phyloP scores from a whole-genome alignment of 345 rosid genomes.

The Citrus hindsii region DNA sequence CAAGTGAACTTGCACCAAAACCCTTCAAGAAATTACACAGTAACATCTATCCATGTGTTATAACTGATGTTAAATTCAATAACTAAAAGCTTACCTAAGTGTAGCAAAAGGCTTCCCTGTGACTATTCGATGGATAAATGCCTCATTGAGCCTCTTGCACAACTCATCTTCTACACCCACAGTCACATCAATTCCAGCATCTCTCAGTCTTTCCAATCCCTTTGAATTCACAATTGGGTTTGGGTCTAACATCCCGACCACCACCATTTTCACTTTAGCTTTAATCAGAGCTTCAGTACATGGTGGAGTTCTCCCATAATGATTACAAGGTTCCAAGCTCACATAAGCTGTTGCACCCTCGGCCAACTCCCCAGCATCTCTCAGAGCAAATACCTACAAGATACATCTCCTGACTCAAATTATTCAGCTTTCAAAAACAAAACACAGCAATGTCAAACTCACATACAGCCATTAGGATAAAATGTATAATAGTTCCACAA shows the following conservation, averaged over 20 bases:
- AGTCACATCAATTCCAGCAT: slow-evolving; percentile 65
- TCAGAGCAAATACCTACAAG: slow-evolving; percentile 76
- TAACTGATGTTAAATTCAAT: background rate
- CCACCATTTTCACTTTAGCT: slow-evolving; percentile 80
- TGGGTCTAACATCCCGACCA: slow-evolving; percentile 83
- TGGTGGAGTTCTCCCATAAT: slow-evolving; percentile 90
- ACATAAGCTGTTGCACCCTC: slow-evolving; percentile 85
- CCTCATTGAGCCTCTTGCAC: slow-evolving; percentile 80
- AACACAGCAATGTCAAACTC: background rate
- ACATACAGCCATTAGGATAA: background rate
- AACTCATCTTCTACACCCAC: slow-evolving; percentile 70
- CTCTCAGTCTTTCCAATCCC: slow-evolving; percentile 55
- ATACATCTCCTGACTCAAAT: background rate
- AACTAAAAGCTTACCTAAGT: slow-evolving; percentile 48
- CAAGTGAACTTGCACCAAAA: background rate
- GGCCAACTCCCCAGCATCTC: slow-evolving; percentile 76
- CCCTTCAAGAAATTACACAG: background rate
- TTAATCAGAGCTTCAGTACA: slow-evolving; percentile 80
- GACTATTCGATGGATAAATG: slow-evolving; percentile 66
- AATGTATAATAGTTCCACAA: background rate
- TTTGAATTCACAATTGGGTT: slow-evolving; percentile 85
- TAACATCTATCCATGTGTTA: background rate
- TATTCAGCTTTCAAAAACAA: background rate
- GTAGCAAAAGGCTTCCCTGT: slow-evolving; percentile 65
- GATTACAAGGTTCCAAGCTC: slow-evolving; percentile 92